Evolutionary conservation across 768 basidiomycete species (phyloP).

Genomic region (Collybiopsis luxurians): DNA sequence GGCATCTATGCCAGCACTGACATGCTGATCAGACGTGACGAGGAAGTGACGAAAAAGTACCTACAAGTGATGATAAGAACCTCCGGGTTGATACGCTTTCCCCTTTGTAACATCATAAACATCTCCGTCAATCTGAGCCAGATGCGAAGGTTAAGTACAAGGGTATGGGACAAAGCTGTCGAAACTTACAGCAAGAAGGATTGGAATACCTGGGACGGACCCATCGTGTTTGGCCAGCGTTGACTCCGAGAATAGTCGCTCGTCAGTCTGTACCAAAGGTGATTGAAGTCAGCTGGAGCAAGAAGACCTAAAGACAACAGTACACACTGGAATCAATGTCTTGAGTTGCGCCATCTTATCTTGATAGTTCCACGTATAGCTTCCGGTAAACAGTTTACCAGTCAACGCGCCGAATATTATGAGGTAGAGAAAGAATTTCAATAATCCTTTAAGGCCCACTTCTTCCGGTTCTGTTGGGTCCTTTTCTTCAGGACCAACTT

Average conservation of each 20-base stretch:
- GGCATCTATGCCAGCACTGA: constrained; percentile 79
- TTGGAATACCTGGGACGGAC: constrained; percentile 51
- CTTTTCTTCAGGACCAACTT: constrained; percentile 66
- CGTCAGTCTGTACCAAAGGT: constrained; percentile 42
- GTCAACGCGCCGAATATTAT: constrained; percentile 54
- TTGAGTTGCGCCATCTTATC: constrained; percentile 58
- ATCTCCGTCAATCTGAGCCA: constrained; percentile 76
- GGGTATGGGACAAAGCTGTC: constrained; percentile 4
- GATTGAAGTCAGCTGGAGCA: background rate
- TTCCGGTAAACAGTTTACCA: constrained; percentile 83
- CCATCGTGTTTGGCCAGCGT: constrained; percentile 72
- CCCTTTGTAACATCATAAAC: constrained; percentile 90
- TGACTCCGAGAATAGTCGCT: constrained; percentile 73
- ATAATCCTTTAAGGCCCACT: constrained; percentile 59
- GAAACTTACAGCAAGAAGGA: constrained; percentile 78
- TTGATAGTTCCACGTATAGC: constrained; percentile 82
- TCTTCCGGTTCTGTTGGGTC: constrained; percentile 64
- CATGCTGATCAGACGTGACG: constrained; percentile 7
- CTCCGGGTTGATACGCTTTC: constrained; percentile 84
- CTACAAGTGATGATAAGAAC: constrained; percentile 74
- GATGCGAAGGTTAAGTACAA: constrained; percentile 7
- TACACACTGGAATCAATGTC: constrained; percentile 57
- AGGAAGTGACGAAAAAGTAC: constrained; percentile 19
- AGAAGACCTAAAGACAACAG: constrained; percentile 13
- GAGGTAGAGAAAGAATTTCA: constrained; percentile 66